Evolutionary conservation across 345 rosid genomes (phyloP), one percentile per base, ranked within the genome.

Genomic region (Euclidium syriacum): DNA sequence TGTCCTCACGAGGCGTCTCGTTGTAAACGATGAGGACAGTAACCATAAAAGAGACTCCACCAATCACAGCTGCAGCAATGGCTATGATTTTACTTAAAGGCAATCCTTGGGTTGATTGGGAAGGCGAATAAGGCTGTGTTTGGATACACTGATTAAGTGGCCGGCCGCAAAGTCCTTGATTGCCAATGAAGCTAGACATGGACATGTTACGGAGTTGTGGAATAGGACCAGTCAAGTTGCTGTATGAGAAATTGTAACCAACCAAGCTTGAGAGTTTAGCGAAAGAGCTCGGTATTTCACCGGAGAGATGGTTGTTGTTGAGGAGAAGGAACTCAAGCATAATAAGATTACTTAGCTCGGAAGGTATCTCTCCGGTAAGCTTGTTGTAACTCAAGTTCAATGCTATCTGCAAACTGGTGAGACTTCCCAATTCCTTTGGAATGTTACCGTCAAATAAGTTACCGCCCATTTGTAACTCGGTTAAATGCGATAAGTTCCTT

Each of bases 401-500:
- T 23, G 85, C 82, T 64, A 87, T 82, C 76, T 84, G 90, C 72
- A 84, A 64, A 73, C 91, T 63, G n/a, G 81, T 68, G 34, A 87
- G 81, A 0, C 46, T 65, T 41, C 95, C 86, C 38, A 87, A 18
- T 38, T 75, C 76, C 10, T 75, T 70, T 1, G 95, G 91, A 36
- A 84, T 80, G 4, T 11, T 15, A 3, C 86, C 91, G 3, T 73
- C 65, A 52, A 87, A 84, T 29, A 42, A 64, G 72, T 87, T 87
- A 16, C 85, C 95, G 20, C 86, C 91, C 91, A 87, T 82, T 71
- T 87, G 88, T 48, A 87, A 39, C 67, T 78, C 88, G 1, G 85
- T 82, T 48, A 87, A 68, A 46, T 67, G 83, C 9, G 66, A 49
- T 29, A 87, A 75, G 17, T 77, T 82, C 49, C 91, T 88, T 2